Evolutionary conservation across 208 protist species (phyloP), one percentile per base, ranked within the genome.

Genomic region (Trypanosoma congolense): DNA sequence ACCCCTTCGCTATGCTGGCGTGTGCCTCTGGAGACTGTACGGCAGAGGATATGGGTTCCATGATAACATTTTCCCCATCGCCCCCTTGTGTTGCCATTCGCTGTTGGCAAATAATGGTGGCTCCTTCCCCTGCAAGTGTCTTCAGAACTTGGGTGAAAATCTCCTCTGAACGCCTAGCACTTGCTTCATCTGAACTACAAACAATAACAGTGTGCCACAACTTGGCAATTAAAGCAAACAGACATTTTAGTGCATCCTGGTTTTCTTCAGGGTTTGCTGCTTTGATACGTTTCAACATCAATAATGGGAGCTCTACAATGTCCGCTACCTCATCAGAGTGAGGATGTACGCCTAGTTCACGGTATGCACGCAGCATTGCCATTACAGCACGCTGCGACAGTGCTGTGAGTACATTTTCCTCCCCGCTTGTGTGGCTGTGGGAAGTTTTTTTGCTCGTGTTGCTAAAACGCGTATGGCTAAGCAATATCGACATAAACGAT

Each of bases 231-330:
- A 73, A 70, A 5, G 67, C 63, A 45, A 92, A 85, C 29, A 60
- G 73, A 22, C 31, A 35, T 44, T 73, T 61, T 4, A 86, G 46
- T 25, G 58, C 38, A 24, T 58, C 45, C 38, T 42, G 26, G 8
- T 19, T 33, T 24, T 61, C 46, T 29, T 16, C 16, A 41, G 33
- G 12, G 6, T 38, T 12, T 12, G 12, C 12, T 6, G 33, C 12
- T 6, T 38, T 12, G 12, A 40, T 4, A 36, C 55, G 60, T 4
- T 38, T 25, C 22, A 83, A 67, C 35, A 88, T 77, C 24, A 73
- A 61, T 4, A 77, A 65, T n/a, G 77, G 80, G 35, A 92, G 65
- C 40, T 92, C 84, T 16, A 75, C 73, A 12, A 92, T 41, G 9
- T 78, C 59, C 10, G 68, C 65, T 5, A 72, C 70, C 44, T 92